phyloP scores from a whole-genome alignment of 1,284 basidiomycete genomes.

The Rhodofomes roseus region DNA sequence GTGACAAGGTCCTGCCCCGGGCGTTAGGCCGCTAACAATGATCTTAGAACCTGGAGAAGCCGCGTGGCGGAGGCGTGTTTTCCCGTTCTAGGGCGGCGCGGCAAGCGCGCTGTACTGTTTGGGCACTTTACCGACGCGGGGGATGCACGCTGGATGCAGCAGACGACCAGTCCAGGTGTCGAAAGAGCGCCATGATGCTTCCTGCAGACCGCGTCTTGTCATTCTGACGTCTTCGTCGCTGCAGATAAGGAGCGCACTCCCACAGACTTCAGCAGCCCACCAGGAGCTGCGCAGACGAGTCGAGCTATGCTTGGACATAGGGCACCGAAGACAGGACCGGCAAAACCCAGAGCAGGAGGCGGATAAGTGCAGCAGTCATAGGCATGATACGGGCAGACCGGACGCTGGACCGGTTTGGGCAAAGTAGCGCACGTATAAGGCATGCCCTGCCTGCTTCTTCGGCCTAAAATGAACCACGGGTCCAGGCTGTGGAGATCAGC shows the following conservation, averaged over 20 bases:
- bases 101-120: slow-evolving; percentile 16
- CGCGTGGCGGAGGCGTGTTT: slow-evolving; percentile 20
- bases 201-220: neutral
- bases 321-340: neutral
- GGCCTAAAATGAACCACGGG: slow-evolving; percentile 2
- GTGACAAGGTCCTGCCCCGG: slow-evolving; percentile 8
- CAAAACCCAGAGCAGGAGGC: neutral
- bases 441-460: neutral
- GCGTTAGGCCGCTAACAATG: slow-evolving; percentile 9
- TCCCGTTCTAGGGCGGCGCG: slow-evolving; percentile 21
- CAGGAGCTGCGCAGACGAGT: neutral
- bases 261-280: neutral
- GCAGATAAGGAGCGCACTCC: neutral
- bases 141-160: slow-evolving; percentile 9
- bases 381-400: slow-evolving; percentile 15
- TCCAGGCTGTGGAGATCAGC: slow-evolving; percentile 15
- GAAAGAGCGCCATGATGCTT: slow-evolving; percentile 1
- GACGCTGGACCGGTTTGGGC: slow-evolving; percentile 9
- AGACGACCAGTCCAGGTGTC: slow-evolving; percentile 8
- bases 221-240: slow-evolving; percentile 2
- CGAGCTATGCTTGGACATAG: neutral
- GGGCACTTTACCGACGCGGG: slow-evolving; percentile 15
- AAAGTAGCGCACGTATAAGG: neutral
- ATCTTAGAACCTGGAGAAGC: slow-evolving; percentile 15
- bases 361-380: neutral